Evolutionary conservation across 2,329 filamentous ascomycete species (phyloP).

Genomic region (Aspergillus quadricinctus): DNA sequence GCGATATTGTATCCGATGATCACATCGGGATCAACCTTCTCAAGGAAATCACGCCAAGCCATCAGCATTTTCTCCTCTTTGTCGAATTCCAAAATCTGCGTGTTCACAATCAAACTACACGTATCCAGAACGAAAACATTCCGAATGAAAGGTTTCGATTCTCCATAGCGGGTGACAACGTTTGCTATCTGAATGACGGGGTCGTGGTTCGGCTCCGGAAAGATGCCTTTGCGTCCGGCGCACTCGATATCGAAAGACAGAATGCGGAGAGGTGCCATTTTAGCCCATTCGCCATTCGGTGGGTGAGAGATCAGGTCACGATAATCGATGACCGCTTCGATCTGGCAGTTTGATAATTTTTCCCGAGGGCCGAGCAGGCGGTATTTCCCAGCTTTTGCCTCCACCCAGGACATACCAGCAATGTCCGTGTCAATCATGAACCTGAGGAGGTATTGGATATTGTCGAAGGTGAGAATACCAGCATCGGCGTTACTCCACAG

Average conservation of each 20-base stretch:
- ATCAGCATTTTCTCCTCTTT: constrained; percentile 86
- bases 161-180: constrained; percentile 88
- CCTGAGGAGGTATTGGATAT: constrained; percentile 86
- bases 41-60: constrained; percentile 83
- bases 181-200: constrained; percentile 98
- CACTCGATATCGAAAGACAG: constrained; percentile 99
- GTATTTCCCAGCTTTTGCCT: constrained; percentile 72
- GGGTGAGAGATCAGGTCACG: constrained; percentile 79
- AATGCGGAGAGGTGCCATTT: constrained; percentile 90
- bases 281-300: constrained; percentile 90
- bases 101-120: constrained; percentile 91
- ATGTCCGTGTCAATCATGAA: constrained; percentile 99
- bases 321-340: constrained; percentile 84
- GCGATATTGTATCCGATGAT: constrained; percentile 98
- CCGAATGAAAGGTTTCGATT: constrained; percentile 89
- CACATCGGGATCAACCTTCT: constrained; percentile 89
- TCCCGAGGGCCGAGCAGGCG: constrained; percentile 61
- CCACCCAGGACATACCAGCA: constrained; percentile 95
- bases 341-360: constrained; percentile 89
- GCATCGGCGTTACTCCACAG: constrained; percentile 71
- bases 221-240: constrained; percentile 93
- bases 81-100: constrained; percentile 79
- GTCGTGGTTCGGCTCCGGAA: constrained; percentile 86
- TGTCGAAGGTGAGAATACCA: constrained; percentile 88
- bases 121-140: constrained; percentile 96